phyloP scores from a whole-genome alignment of 129 eudicot species.

The Ambrosia artemisiifolia region DNA sequence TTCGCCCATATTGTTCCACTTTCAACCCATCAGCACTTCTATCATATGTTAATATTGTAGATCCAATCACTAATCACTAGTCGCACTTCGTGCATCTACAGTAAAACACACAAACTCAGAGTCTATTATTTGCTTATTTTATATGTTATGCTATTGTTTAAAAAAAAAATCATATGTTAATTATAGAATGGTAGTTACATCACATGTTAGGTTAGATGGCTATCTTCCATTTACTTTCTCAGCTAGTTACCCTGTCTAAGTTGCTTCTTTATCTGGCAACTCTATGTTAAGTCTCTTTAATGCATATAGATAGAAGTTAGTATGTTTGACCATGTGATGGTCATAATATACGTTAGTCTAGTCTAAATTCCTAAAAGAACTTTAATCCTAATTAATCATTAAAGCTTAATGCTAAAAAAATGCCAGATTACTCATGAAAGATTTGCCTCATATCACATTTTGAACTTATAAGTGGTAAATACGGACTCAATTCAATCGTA shows the following conservation, averaged over 20 bases:
- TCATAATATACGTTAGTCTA: background rate
- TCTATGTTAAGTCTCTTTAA: background rate
- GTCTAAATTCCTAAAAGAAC: background rate
- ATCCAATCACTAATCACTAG: no score
- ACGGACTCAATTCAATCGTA: background rate
- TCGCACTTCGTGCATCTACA: no score
- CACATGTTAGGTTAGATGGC: background rate
- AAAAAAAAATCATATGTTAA: background rate
- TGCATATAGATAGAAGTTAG: background rate
- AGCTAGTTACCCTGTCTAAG: no score
- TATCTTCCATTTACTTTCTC: no score
- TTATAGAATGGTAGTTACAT: background rate
- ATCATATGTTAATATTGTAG: no score
- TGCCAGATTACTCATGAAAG: background rate
- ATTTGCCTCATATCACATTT: background rate
- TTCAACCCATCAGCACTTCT: no score
- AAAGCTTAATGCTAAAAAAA: background rate
- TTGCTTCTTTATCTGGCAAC: background rate
- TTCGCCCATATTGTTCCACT: no score
- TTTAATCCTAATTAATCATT: background rate
- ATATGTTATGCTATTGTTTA: background rate
- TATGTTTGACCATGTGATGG: background rate
- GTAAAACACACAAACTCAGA: slow-evolving; percentile 7
- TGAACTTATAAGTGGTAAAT: background rate
- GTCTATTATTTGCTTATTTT: background rate